These are phyloP conservation scores for Cicer arietinum DNA, from an alignment of 306 rosid species.

Conservation along the genomic window DNA sequence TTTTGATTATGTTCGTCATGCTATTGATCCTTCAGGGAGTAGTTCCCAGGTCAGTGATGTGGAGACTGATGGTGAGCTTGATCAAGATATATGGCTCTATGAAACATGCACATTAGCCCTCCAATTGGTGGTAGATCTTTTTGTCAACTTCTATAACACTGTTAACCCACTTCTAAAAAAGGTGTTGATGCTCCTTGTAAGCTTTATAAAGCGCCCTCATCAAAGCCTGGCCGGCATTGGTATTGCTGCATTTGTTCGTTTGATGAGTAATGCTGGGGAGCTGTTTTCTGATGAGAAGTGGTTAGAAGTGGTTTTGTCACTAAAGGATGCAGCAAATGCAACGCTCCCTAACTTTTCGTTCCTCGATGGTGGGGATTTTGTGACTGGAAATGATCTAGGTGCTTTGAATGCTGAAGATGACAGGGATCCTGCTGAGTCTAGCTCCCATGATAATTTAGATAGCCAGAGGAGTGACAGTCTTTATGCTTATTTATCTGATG, in stretches of 20 bases:
- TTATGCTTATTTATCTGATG: conserved; percentile 73
- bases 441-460: conserved; percentile 61
- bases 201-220: conserved; percentile 97
- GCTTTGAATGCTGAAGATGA: conserved; percentile 56
- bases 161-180: conserved; percentile 91
- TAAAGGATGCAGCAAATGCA: conserved; percentile 85
- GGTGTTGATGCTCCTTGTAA: conserved; percentile 88
- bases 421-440: conserved; percentile 59
- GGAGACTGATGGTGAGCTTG: conserved; percentile 71
- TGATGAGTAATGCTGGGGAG: conserved; percentile 98
- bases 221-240: conserved; percentile 99
- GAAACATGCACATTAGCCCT: conserved; percentile 99
- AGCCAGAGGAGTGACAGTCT: conserved; percentile 54
- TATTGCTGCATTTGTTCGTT: conserved; percentile 96
- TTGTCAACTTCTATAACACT: conserved; percentile 88
- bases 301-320: conserved; percentile 88
- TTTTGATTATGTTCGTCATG: conserved; percentile 97
- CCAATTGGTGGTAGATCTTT: conserved; percentile 95
- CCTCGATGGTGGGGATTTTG: conserved; percentile 53
- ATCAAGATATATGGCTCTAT: conserved; percentile 99
- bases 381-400: conserved; percentile 47
- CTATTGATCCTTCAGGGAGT: conserved; percentile 95
- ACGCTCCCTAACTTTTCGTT: conserved; percentile 88
- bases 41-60: conserved; percentile 61
- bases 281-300: conserved; percentile 95